Evolutionary conservation across 805 yeast genomes (phyloP), one percentile per base, ranked within the genome.

Genomic region (Priceomyces fermenticarens): DNA sequence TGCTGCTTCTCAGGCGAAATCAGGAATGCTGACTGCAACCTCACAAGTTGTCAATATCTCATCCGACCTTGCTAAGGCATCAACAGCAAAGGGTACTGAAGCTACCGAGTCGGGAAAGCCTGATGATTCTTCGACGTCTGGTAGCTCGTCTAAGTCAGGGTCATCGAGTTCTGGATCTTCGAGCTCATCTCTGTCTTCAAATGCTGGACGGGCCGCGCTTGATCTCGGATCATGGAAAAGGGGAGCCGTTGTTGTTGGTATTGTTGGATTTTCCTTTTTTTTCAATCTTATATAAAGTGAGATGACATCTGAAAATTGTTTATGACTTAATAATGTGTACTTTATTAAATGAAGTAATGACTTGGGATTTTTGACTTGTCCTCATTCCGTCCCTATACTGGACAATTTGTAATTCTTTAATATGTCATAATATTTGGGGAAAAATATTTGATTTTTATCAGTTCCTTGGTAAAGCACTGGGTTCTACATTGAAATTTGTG

Each of bases 221-320:
- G 62, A 57, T 8, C 31, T 53, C 30, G 54, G 61, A 13, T 47
- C 58, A 31, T 66, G 70, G 72, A 67, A 67, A 55, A 64, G 54
- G 53, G 58, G 67, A 32, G 60, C 55, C 41, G 63, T 60, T 23
- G 57, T 67, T 33, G 67, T 64, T 35, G 67, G 63, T 38, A 35
- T 67, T 39, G 58, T 67, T 35, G 72, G 71, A 32, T 45, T 58
- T 41, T 57, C 69, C 30, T 62, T 67, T 43, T 41, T 65, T 25
- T 48, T 63, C 51, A 65, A 65, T 55, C 16, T 51, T 15, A 37
- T 49, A 42, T 54, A 45, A 50, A n/a, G 14, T 29, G 4, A 29
- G 9, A 5, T 29, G 14, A 13, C 29, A 26, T 26, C 31, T 29
- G 4, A 29, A 29, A 29, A 29, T 9, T 20, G 25, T 20, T 5